These are phyloP conservation scores for Stentor coeruleus DNA, from an alignment of 73 alveolate species.

Conservation along the genomic window DNA sequence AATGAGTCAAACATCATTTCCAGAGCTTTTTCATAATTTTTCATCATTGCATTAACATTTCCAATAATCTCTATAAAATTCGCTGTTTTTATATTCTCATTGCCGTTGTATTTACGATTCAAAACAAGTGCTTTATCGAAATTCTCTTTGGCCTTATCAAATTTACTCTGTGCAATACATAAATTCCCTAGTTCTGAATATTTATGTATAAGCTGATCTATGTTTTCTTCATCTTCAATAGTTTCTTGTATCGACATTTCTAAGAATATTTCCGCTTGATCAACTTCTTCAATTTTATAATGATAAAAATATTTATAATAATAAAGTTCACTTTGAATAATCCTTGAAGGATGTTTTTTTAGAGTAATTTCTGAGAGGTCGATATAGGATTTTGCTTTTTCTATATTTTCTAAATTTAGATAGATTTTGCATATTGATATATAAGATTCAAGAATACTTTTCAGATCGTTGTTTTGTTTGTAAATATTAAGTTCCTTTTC, in stretches of 20 bases:
- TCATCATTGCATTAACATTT: neutral
- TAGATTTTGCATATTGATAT: too few relatives aligned
- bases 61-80: neutral
- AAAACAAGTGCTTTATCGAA: neutral
- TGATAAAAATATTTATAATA: too few relatives aligned
- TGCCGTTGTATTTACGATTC: too few relatives aligned
- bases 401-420: neutral
- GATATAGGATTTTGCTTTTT: neutral
- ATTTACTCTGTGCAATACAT: neutral
- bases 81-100: too few relatives aligned
- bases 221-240: neutral
- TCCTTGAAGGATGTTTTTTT: neutral
- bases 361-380: neutral
- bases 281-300: neutral
- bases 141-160: neutral
- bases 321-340: neutral
- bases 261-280: neutral
- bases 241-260: too few relatives aligned
- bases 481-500: neutral
- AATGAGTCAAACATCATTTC: neutral
- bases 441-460: neutral
- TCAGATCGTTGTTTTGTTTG: neutral
- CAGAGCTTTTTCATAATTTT: neutral
- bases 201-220: neutral
- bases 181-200: neutral